phyloP scores from a whole-genome alignment of 2,329 filamentous ascomycete genomes.

The Penicillium brasilianum region DNA sequence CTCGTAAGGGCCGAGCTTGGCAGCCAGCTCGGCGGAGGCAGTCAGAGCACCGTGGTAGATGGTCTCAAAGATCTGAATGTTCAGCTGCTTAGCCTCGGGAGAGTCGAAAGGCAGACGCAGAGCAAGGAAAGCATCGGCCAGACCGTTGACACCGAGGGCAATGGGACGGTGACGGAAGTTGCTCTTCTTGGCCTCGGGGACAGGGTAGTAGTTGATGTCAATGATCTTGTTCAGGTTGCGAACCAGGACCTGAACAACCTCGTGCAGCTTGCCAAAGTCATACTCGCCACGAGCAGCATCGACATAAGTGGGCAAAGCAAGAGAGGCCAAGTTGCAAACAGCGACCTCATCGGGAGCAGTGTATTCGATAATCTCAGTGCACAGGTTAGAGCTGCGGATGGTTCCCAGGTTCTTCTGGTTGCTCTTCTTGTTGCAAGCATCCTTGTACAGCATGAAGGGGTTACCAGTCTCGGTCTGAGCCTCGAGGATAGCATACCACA shows the following conservation, averaged over 20 bases:
- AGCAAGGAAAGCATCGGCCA: constrained; percentile 96
- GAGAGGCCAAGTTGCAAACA: constrained; percentile 95
- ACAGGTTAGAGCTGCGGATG: constrained; percentile 97
- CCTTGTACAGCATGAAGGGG: constrained; percentile 99
- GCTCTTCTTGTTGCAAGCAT: constrained; percentile 97
- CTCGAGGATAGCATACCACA: constrained; percentile 98
- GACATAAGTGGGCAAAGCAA: constrained; percentile 89
- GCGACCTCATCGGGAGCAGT: constrained; percentile 96
- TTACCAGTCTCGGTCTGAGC: constrained; percentile 98
- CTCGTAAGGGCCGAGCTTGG: constrained; percentile 80
- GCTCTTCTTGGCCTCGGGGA: constrained; percentile 88
- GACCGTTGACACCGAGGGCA: constrained; percentile 94
- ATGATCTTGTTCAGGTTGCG: constrained; percentile 98
- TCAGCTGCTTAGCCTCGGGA: constrained; percentile 87
- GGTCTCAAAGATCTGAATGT: constrained; percentile 98
- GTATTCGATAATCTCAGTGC: constrained; percentile 99
- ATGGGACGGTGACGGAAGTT: constrained; percentile 97
- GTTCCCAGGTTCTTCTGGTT: constrained; percentile 99
- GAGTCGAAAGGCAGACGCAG: constrained; percentile 97
- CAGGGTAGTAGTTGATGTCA: constrained; percentile 98
- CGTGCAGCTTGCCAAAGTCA: constrained; percentile 96
- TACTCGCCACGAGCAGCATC: constrained; percentile 84
- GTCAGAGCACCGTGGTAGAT: constrained; percentile 97
- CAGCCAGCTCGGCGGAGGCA: constrained; percentile 83
- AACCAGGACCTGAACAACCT: constrained; percentile 89